A percentile compares a stretch with the other conserved stretches of the same genome.
Evolutionary conservation across 2,329 filamentous ascomycete genomes (phyloP).

Genomic region (Decorospora gaudefroyi): DNA sequence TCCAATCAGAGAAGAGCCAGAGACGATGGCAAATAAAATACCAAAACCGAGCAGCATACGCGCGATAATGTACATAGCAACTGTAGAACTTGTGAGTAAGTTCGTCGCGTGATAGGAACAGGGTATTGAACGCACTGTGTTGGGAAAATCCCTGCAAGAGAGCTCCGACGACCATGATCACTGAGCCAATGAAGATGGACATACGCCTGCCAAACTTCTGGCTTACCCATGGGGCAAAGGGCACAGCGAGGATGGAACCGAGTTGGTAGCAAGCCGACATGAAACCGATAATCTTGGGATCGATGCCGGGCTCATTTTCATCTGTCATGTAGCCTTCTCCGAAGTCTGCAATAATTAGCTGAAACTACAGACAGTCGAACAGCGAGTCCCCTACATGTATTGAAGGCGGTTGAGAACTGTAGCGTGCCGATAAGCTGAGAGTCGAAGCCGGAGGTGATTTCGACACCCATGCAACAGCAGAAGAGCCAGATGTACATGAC

Average conservation of each 20-base stretch:
- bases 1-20: conserved; percentile 62
- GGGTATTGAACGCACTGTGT: conserved; percentile 28
- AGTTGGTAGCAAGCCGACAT: conserved; percentile 46
- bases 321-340: conserved; percentile 33
- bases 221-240: conserved; percentile 40
- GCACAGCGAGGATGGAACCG: conserved; percentile 43
- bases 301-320: conserved; percentile 25
- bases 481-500: conserved; percentile 48
- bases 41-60: conserved; percentile 65
- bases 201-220: conserved; percentile 58
- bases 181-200: conserved; percentile 62
- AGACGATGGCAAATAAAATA: conserved; percentile 64
- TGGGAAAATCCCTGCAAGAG: conserved; percentile 60
- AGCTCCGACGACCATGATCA: conserved; percentile 63
- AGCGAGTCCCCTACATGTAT: conserved; percentile 32
- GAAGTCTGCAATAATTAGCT: conserved; percentile 33
- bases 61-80: conserved; percentile 63
- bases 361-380: too few species aligned
- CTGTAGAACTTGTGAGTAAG: conserved; percentile 21
- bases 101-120: background rate
- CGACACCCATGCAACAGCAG: conserved; percentile 46
- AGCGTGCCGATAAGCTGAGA: conserved; percentile 47
- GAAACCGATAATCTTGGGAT: conserved; percentile 39
- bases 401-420: conserved; percentile 43
- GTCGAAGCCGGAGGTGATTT: conserved; percentile 48